Evolutionary conservation across 2,329 filamentous ascomycete genomes (phyloP).

Genomic region (Ceratocystis huliohia): DNA sequence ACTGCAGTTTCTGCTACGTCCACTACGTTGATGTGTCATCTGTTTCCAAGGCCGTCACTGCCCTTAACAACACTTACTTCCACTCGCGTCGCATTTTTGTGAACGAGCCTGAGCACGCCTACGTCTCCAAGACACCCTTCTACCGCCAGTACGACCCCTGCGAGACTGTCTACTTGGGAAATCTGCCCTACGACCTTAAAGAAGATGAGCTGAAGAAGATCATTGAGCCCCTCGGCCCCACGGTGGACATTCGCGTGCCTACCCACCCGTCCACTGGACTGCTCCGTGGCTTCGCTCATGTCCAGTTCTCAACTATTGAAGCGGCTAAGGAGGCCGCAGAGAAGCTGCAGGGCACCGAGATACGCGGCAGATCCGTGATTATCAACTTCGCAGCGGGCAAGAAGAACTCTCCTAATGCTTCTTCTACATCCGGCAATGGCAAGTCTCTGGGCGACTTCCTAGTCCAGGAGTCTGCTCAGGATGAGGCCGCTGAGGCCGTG

Average conservation of each 20-base stretch:
- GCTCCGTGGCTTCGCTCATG: conserved; percentile 73
- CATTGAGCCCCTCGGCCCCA: conserved; percentile 56
- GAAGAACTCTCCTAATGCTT: not conserved
- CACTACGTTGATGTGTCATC: conserved; percentile 15
- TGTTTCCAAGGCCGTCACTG: conserved; percentile 13
- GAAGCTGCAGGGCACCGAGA: conserved; percentile 39
- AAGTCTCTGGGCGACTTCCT: not conserved
- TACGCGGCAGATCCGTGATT: conserved; percentile 55
- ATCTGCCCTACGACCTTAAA: conserved; percentile 75
- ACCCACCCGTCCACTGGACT: conserved; percentile 71
- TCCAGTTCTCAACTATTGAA: conserved; percentile 59
- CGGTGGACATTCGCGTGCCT: conserved; percentile 66
- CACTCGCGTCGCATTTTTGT: conserved; percentile 20
- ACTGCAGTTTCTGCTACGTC: conserved; percentile 16
- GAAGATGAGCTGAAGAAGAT: conserved; percentile 70
- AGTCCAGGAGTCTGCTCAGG: not conserved
- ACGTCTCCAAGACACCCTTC: conserved; percentile 8
- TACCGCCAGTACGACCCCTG: not conserved
- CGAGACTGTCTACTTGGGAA: conserved; percentile 63
- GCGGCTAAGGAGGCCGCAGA: conserved; percentile 50
- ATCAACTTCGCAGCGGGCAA: conserved; percentile 45
- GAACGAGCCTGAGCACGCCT: conserved; percentile 9
- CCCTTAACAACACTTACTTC: conserved; percentile 19
- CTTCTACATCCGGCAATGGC: not conserved
- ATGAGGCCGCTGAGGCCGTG: not conserved